A percentile compares a stretch with the other conserved stretches of the same genome.
These are phyloP conservation scores for Solanum gracilifrons DNA, from an alignment of 257 asterid genomes.

Conservation along the genomic window DNA sequence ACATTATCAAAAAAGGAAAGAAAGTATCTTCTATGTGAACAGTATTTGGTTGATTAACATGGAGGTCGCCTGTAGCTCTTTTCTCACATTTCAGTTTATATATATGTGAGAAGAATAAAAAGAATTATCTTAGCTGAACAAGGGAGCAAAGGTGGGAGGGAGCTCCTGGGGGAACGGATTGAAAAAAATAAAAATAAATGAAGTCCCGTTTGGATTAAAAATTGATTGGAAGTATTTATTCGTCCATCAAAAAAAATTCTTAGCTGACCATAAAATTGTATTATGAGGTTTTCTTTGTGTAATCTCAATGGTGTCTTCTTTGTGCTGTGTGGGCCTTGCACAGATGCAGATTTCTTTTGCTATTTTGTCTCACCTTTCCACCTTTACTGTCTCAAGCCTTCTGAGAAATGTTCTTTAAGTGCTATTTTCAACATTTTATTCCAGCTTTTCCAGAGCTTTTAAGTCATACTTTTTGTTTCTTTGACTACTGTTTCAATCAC, in stretches of 20 bases:
- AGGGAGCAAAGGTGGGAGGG: background rate
- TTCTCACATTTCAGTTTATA: background rate
- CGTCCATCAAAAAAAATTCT: background rate
- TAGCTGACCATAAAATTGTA: background rate
- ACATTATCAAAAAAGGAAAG: background rate
- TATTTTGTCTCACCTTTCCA: background rate
- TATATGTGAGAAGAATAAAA: background rate
- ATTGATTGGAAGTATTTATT: background rate
- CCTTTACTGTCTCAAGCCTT: background rate
- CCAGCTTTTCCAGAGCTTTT: background rate
- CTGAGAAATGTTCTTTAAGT: background rate
- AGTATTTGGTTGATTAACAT: background rate
- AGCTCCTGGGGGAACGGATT: background rate
- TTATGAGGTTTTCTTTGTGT: background rate
- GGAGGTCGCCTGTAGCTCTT: background rate
- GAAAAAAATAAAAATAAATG: no score
- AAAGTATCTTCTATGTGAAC: slow-evolving; percentile 8
- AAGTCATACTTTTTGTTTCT: background rate
- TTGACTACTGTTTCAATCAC: background rate
- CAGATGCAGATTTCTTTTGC: background rate
- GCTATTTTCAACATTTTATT: background rate
- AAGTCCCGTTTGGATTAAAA: background rate
- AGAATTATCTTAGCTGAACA: background rate
- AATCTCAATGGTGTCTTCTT: background rate
- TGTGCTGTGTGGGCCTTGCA: background rate